Evolutionary conservation across 352 stramenopile species (phyloP).

Genomic region (Globisporangium nagaii): DNA sequence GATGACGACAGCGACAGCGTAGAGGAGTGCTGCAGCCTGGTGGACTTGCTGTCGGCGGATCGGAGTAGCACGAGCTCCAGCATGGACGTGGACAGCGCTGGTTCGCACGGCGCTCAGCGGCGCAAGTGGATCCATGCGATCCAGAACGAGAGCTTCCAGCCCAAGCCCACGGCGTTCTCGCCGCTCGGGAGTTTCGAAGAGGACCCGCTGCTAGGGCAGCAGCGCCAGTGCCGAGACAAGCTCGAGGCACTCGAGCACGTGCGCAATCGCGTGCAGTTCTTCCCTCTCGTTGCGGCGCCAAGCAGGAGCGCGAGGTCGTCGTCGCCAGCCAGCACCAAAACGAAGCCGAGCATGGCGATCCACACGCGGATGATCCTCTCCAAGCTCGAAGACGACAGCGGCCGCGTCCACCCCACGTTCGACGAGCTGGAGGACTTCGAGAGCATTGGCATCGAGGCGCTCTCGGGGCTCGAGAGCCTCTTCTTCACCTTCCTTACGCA

Average conservation of each 20-base stretch:
- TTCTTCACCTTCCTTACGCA: conserved; percentile 52
- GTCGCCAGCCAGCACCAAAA: background rate
- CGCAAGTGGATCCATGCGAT: conserved; percentile 35
- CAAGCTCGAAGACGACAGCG: conserved; percentile 17
- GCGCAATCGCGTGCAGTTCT: conserved; percentile 42
- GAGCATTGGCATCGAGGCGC: conserved; percentile 32
- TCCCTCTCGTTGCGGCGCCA: conserved; percentile 6
- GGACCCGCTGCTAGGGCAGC: conserved; percentile 55
- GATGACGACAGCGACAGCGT: background rate
- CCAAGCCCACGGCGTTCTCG: conserved; percentile 66
- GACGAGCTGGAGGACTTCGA: background rate
- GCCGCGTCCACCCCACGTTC: background rate
- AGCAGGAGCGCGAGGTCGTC: background rate
- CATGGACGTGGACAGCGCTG: conserved; percentile 1
- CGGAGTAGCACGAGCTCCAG: background rate
- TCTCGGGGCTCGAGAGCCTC: conserved; percentile 55
- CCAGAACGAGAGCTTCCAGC: conserved; percentile 50
- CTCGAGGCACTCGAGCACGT: conserved; percentile 48
- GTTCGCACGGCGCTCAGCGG: background rate
- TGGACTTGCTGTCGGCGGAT: background rate
- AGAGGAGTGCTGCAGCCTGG: background rate
- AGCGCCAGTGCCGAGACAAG: conserved; percentile 51
- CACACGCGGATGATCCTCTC: conserved; percentile 52
- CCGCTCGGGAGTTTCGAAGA: conserved; percentile 39
- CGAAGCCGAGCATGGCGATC: conserved; percentile 36